Evolutionary conservation across 2,329 filamentous ascomycete genomes (phyloP).

Genomic region (Neoscytalidium dimidiatum): DNA sequence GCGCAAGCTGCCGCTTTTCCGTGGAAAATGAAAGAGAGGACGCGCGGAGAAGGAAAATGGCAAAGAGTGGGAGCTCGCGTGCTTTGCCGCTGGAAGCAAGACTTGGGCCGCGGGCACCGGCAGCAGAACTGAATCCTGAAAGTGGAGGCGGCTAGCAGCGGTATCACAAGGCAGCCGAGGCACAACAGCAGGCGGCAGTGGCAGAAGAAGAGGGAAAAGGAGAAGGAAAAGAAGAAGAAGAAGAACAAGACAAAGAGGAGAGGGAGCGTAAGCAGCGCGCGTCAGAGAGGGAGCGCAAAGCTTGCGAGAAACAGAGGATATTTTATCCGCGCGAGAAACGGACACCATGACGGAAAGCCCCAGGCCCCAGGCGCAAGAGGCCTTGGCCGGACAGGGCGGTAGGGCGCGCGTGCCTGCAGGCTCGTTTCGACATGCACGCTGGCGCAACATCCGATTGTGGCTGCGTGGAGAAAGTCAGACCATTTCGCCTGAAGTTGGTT

Average conservation of each 20-base stretch:
- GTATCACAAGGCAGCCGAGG: not conserved
- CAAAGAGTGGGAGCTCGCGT: not conserved
- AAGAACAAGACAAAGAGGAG: not conserved
- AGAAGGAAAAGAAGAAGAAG: not conserved
- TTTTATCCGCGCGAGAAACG: slow-evolving; percentile 16
- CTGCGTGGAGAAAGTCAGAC: slow-evolving; percentile 16
- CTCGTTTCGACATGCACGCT: not conserved
- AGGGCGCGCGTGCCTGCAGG: not conserved
- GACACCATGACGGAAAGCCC: not conserved
- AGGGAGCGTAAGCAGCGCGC: not conserved
- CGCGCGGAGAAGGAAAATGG: not conserved
- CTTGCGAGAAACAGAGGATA: slow-evolving; percentile 3
- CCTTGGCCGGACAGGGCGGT: not conserved
- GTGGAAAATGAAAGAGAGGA: not conserved
- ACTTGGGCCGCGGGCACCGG: not conserved
- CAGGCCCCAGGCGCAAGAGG: not conserved
- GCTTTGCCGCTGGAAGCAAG: not conserved
- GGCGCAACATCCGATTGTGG: slow-evolving; percentile 12
- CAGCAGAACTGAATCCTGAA: not conserved
- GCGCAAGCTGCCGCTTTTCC: not conserved
- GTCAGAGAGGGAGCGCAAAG: not conserved
- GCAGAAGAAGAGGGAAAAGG: not conserved
- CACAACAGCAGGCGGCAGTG: not conserved
- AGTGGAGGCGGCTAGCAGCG: not conserved
- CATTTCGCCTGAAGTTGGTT: slow-evolving; percentile 12